phyloP scores from a whole-genome alignment of 495 filamentous ascomycete species.

The Penicillium canescens region DNA sequence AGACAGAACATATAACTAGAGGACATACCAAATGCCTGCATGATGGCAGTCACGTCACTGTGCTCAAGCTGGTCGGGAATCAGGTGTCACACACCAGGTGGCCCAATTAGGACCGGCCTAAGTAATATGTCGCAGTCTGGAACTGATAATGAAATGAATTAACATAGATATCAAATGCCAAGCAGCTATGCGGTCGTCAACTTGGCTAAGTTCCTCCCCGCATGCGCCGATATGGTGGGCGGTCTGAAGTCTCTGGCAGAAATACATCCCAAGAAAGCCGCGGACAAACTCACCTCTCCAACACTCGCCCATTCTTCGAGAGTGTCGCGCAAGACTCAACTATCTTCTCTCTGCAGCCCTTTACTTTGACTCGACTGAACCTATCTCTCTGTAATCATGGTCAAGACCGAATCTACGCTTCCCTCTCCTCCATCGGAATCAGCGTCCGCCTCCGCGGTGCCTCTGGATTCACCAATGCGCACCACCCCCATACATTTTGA shows the following conservation, averaged over 20 bases:
- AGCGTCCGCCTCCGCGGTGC: constrained; percentile 15
- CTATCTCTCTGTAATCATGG: constrained; percentile 14
- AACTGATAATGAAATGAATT: background rate
- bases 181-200: background rate
- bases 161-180: constrained; percentile 13
- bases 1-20: constrained; percentile 4
- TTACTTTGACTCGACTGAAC: background rate
- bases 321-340: background rate
- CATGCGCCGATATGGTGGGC: constrained; percentile 10
- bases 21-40: constrained; percentile 55
- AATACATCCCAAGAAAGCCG: background rate
- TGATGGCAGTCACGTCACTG: constrained; percentile 22
- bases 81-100: constrained; percentile 5
- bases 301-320: background rate
- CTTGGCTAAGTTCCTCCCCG: constrained; percentile 15
- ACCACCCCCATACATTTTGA: constrained; percentile 43
- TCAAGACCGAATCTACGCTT: constrained; percentile 23
- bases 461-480: constrained; percentile 38
- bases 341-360: too few species aligned
- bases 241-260: constrained; percentile 5
- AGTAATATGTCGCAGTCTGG: constrained; percentile 1
- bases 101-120: constrained; percentile 13
- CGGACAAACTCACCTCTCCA: background rate
- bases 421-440: constrained; percentile 38
- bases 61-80: background rate